Base-by-base conservation (phyloP, 2,329 filamentous ascomycete genomes). In the Colletotrichum graminicola region DNA sequence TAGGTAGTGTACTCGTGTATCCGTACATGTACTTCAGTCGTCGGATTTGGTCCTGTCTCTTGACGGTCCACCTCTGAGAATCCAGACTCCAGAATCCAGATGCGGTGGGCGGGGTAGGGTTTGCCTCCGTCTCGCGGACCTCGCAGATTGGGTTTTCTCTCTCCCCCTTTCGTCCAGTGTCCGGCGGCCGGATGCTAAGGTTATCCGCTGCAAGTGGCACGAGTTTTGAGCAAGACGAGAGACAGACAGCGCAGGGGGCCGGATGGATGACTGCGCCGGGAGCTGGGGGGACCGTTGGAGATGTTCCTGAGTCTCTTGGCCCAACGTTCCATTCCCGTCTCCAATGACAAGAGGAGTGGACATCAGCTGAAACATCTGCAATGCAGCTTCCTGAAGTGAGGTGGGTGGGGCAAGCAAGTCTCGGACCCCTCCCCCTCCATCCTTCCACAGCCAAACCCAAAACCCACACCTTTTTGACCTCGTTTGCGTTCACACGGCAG, bases 311-410 rank as follows among this genome's bases (percentile, higher is more conserved):
- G 68, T 68, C 65, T 71, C 54, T 63, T 68, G 52, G 45, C 39
- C 52, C 65, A 63, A 63, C 54, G 69, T 72, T 72, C 69, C 69
- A 71, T 70, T 70, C 55, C 52, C 55, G 70, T 71, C 66, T 72
- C 70, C 70, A 72, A 62, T 62, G 70, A 71, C 66, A 66, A 71
- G 70, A 71, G 49, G 61, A 66, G 70, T 70, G 60, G 70, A 72
- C 67, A 72, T 72, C 70, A 71, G 70, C 70, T 72, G 70, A 72
- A 72, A 72, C 70, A 72, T 62, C 66, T 68, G 62, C 62, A 66
- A 60, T 68, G 62, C 62, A 66, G 61, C 66, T 54, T 70, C 54
- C 65, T 62, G 34, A 39, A 39, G 54, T 23, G 61, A 49, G 34
- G 41, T 49, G 64, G 52, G 54, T 36, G 34, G 34, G 34, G 34